Conservation (phyloP, 768 basidiomycete genomes). For the Tylopilus felleus region DNA sequence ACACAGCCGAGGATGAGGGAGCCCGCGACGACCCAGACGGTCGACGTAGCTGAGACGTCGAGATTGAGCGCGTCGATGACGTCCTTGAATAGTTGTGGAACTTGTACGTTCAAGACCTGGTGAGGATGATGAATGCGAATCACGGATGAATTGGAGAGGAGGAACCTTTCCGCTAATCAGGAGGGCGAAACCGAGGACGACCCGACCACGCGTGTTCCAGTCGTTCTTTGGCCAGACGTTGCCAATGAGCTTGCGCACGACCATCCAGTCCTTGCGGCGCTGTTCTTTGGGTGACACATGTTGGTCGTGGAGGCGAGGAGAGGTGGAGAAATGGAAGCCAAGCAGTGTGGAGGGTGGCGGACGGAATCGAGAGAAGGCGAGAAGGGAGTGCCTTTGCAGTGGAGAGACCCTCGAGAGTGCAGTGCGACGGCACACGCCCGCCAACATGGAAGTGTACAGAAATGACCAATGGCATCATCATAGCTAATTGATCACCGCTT, state of each 20-base stretch:
- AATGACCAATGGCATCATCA: background rate
- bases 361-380: constrained; percentile 4
- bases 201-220: constrained; percentile 76
- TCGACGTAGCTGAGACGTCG: constrained; percentile 65
- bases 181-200: constrained; percentile 76
- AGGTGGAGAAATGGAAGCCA: constrained; percentile 17
- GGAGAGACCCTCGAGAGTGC: constrained; percentile 8
- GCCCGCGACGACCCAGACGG: constrained; percentile 92
- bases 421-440: constrained; percentile 22
- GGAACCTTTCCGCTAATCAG: constrained; percentile 83
- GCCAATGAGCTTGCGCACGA: constrained; percentile 74
- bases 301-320: constrained; percentile 9
- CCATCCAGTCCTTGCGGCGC: constrained; percentile 79
- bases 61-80: constrained; percentile 90
- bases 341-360: background rate
- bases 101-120: constrained; percentile 93
- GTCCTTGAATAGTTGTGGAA: constrained; percentile 92
- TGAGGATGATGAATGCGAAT: background rate
- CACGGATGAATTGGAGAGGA: background rate
- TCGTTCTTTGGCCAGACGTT: constrained; percentile 94
- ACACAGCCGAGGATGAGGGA: constrained; percentile 86
- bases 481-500: no score
- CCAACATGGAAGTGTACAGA: constrained; percentile 19
- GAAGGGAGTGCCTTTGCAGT: constrained; percentile 7
- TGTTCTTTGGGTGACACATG: constrained; percentile 42